Conservation (phyloP, 2,329 filamentous ascomycete species). For the Aureobasidium subglaciale region DNA sequence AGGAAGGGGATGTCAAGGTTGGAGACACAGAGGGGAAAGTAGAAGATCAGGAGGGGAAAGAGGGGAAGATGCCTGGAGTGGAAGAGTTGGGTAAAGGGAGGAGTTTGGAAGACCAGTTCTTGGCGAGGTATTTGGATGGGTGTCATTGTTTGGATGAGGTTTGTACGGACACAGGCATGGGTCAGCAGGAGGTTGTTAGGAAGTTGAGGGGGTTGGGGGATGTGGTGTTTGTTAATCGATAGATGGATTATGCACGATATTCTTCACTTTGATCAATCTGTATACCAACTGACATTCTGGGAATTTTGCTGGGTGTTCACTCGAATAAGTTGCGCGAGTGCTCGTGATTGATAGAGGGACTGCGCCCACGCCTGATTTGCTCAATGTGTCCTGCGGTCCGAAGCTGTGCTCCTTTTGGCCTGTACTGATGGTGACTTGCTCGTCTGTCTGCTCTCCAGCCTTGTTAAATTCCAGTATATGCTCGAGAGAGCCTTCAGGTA, state of each 20-base stretch:
- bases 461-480: too few species aligned
- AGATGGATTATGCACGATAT: neutral
- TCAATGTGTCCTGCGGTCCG: too few species aligned
- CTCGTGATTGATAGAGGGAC: too few species aligned
- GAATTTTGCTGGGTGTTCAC: too few species aligned
- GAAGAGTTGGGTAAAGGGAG: slow-evolving; percentile 14
- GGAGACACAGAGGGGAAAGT: slow-evolving; percentile 22
- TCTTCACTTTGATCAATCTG: neutral
- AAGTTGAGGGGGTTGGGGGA: slow-evolving; percentile 44
- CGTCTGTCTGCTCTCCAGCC: too few species aligned
- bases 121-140: slow-evolving; percentile 67
- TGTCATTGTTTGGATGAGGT: slow-evolving; percentile 75
- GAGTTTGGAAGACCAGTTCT: slow-evolving; percentile 34
- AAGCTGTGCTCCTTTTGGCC: too few species aligned
- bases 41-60: neutral
- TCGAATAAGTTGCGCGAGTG: too few species aligned
- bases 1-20: slow-evolving; percentile 28
- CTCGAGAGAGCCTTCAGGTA: too few species aligned
- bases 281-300: too few species aligned
- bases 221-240: slow-evolving; percentile 24
- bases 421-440: too few species aligned
- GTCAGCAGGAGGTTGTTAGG: slow-evolving; percentile 63
- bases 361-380: too few species aligned
- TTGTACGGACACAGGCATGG: slow-evolving; percentile 65
- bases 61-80: slow-evolving; percentile 13